Conservation (phyloP, 345 rosid species). For the Raphanus sativus region DNA sequence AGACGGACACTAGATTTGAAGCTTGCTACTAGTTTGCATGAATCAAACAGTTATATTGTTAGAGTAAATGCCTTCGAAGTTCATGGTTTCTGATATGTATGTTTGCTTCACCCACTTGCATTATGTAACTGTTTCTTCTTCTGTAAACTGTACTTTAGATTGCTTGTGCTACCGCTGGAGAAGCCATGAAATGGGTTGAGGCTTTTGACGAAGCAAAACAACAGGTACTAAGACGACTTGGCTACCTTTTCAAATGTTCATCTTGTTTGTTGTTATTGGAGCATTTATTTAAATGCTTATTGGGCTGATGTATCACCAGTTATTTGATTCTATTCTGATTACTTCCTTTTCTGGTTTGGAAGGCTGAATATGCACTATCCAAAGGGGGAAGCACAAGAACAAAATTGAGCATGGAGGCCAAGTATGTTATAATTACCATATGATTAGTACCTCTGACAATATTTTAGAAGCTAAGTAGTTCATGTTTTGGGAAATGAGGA, state of each 20-base stretch:
- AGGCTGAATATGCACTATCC: constrained; percentile 79
- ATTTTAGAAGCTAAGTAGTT: background rate
- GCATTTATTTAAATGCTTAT: constrained; percentile 7
- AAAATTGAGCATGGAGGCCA: constrained; percentile 75
- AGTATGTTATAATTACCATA: constrained; percentile 53
- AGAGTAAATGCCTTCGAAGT: constrained; percentile 4
- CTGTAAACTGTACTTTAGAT: constrained; percentile 54
- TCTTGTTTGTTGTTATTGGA: constrained; percentile 4
- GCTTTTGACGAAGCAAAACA: constrained; percentile 96
- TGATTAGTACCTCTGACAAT: constrained; percentile 4
- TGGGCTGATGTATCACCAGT: constrained; percentile 2
- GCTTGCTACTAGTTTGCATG: constrained; percentile 9
- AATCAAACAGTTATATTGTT: background rate
- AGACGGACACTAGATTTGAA: background rate
- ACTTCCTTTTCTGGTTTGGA: constrained; percentile 31
- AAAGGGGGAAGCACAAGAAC: constrained; percentile 64
- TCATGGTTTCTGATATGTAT: constrained; percentile 1
- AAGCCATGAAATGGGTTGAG: constrained; percentile 84
- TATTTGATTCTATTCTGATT: constrained; percentile 21
- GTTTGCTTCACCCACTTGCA: constrained; percentile 13
- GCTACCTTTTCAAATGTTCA: background rate
- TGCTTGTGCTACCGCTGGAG: constrained; percentile 92
- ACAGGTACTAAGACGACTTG: constrained; percentile 56
- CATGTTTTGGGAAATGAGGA: background rate
- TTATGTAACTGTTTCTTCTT: constrained; percentile 14